Evolutionary conservation across 2,329 filamentous ascomycete genomes (phyloP).

Genomic region (Davidsoniella neocaledoniae): DNA sequence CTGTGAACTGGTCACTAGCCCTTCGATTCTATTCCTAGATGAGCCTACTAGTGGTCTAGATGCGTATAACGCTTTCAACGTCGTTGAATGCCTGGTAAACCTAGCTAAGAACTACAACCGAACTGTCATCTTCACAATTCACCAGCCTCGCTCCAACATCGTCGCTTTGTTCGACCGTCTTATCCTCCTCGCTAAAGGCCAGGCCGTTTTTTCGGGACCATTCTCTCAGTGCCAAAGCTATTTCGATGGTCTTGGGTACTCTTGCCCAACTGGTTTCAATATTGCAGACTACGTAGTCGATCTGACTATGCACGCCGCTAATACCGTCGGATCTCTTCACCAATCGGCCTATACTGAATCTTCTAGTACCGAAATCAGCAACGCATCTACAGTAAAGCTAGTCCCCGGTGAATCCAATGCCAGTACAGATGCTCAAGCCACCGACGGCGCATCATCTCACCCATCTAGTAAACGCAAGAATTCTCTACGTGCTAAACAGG

Average conservation of each 20-base stretch:
- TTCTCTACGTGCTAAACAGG: conserved; percentile 73
- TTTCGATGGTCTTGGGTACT: conserved; percentile 81
- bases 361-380: conserved; percentile 61
- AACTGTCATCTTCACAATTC: conserved; percentile 95
- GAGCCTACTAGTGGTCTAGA: conserved; percentile 94
- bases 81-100: conserved; percentile 87
- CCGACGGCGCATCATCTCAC: conserved; percentile 46
- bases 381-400: conserved; percentile 75
- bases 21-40: conserved; percentile 91
- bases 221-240: conserved; percentile 80
- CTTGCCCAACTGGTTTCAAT: conserved; percentile 92
- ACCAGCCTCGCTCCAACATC: conserved; percentile 95
- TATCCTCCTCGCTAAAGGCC: conserved; percentile 76
- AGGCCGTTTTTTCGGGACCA: conserved; percentile 83
- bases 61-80: conserved; percentile 95
- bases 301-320: conserved; percentile 85
- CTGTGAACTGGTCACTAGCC: conserved; percentile 92
- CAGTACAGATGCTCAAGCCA: conserved; percentile 52
- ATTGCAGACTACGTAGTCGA: conserved; percentile 97
- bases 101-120: conserved; percentile 92
- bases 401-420: conserved; percentile 67
- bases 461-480: conserved; percentile 44
- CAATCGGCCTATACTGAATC: conserved; percentile 35
- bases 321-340: conserved; percentile 38
- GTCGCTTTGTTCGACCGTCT: conserved; percentile 91